phyloP scores from a whole-genome alignment of 129 eudicot species.

The Sambucus nigra region DNA sequence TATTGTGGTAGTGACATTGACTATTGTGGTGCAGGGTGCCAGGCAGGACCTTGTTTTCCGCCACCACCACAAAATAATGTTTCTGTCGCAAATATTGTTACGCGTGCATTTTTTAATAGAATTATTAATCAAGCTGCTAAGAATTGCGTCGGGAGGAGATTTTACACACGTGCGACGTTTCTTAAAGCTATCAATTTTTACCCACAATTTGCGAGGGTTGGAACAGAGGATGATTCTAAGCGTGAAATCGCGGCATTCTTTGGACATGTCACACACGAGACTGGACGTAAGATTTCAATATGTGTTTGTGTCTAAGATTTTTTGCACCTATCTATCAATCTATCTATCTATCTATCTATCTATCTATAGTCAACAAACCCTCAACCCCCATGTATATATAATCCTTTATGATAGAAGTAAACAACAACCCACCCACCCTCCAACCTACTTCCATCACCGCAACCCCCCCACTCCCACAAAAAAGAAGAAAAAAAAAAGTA shows the following conservation, averaged over 20 bases:
- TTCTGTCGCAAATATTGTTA: background rate
- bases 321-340: no score
- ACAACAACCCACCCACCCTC: no score
- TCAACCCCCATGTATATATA: no score
- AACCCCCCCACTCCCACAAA: no score
- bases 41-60: conserved; percentile 3
- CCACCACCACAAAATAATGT: conserved; percentile 3
- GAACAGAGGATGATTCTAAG: conserved; percentile 11
- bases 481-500: no score
- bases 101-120: conserved; percentile 2
- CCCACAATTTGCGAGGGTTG: conserved; percentile 3
- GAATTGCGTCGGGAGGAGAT: conserved; percentile 9
- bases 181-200: conserved; percentile 2
- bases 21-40: conserved; percentile 27
- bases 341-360: no score
- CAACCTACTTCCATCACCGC: no score
- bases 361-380: no score
- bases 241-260: conserved; percentile 16
- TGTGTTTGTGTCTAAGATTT: background rate
- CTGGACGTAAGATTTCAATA: conserved; percentile 11
- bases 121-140: conserved; percentile 5
- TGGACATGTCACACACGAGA: conserved; percentile 14
- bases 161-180: conserved; percentile 1
- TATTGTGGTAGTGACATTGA: conserved; percentile 16
- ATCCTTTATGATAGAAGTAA: background rate